A percentile compares a stretch with the other conserved stretches of the same genome.
These are phyloP conservation scores for Pseudocercospora fuligena DNA, from an alignment of 2,329 filamentous ascomycete species.

Conservation along the genomic window DNA sequence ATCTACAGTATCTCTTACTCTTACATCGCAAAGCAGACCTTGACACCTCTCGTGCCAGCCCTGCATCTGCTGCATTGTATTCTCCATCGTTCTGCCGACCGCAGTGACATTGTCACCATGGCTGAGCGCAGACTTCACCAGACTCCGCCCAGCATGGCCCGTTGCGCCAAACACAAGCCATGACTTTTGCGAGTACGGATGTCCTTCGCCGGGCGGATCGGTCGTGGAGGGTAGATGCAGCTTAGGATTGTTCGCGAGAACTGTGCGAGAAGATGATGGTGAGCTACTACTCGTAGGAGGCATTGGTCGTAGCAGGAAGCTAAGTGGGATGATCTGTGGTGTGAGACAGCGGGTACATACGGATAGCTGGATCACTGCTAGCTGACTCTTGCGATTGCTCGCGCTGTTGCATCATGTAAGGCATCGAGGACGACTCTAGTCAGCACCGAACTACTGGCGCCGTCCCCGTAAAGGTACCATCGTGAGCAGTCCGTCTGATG, in stretches of 20 bases:
- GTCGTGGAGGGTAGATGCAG: constrained; percentile 77
- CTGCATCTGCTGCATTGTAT: constrained; percentile 72
- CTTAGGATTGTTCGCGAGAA: constrained; percentile 31
- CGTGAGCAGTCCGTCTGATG: background rate
- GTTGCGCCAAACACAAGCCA: constrained; percentile 98
- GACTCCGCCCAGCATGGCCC: constrained; percentile 92
- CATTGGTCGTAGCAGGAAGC: constrained; percentile 13
- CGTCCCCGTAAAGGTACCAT: background rate
- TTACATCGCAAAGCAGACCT: constrained; percentile 86
- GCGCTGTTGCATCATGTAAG: constrained; percentile 8
- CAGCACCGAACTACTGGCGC: background rate
- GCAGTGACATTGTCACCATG: constrained; percentile 84
- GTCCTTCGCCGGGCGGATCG: constrained; percentile 75
- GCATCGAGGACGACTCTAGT: constrained; percentile 6
- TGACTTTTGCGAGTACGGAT: constrained; percentile 74
- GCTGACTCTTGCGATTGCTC: constrained; percentile 11
- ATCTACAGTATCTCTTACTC: constrained; percentile 76
- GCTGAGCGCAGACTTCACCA: constrained; percentile 79
- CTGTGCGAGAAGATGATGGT: constrained; percentile 18
- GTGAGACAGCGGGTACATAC: constrained; percentile 7
- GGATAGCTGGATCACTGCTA: constrained; percentile 3
- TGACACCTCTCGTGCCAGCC: constrained; percentile 73
- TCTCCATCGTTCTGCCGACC: constrained; percentile 82
- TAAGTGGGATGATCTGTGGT: constrained; percentile 8
- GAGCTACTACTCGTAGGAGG: constrained; percentile 16